A percentile compares a stretch with the other conserved stretches of the same genome.
Evolutionary conservation across 1,284 basidiomycete species (phyloP).

Genomic region (Boletellus sp.): DNA sequence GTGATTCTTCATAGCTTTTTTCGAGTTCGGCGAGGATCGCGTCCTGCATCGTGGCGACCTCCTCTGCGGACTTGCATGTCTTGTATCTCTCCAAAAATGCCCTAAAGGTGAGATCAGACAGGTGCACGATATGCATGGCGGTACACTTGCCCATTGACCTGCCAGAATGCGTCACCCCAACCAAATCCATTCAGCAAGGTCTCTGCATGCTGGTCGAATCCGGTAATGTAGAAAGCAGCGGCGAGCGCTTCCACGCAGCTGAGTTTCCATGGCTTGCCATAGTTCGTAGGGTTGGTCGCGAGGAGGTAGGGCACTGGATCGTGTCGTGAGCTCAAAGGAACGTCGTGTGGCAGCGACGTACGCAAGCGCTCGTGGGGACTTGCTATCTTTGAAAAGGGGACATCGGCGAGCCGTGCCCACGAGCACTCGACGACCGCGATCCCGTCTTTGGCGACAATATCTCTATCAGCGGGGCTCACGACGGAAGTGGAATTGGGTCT

Average conservation of each 20-base stretch:
- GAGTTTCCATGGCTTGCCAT: conserved; percentile 89
- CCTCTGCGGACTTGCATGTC: conserved; percentile 62
- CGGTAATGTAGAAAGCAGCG: conserved; percentile 89
- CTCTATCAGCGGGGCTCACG: conserved; percentile 81
- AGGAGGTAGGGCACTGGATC: conserved; percentile 83
- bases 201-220: conserved; percentile 79
- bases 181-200: conserved; percentile 75
- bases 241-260: conserved; percentile 93
- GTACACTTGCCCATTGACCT: conserved; percentile 66
- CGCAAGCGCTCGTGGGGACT: conserved; percentile 89
- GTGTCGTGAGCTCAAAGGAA: conserved; percentile 1
- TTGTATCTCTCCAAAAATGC: conserved; percentile 70
- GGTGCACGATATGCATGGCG: background rate
- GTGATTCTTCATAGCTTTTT: conserved; percentile 25
- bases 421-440: conserved; percentile 97
- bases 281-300: conserved; percentile 92
- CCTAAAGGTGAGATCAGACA: conserved; percentile 31
- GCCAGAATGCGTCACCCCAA: conserved; percentile 85
- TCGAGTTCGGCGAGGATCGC: conserved; percentile 74
- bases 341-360: conserved; percentile 40
- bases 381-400: conserved; percentile 91
- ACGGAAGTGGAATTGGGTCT: conserved; percentile 86
- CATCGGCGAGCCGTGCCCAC: conserved; percentile 93
- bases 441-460: conserved; percentile 74
- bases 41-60: conserved; percentile 67